Percentiles rank a stretch among this genome's conserved stretches.
Evolutionary conservation across 768 basidiomycete species (phyloP).

Genomic region (Xerocomellus chrysenteron): DNA sequence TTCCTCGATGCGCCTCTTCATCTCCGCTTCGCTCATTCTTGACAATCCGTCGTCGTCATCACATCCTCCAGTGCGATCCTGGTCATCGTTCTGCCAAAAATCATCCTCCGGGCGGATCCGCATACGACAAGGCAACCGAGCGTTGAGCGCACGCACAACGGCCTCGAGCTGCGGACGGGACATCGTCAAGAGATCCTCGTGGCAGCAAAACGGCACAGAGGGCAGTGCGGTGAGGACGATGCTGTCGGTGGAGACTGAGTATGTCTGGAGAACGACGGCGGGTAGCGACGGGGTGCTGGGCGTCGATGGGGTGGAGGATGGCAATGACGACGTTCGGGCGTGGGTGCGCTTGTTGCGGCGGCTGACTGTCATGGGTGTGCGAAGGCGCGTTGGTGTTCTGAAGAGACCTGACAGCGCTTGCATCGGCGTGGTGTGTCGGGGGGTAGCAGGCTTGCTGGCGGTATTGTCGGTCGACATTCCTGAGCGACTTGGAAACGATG

Average conservation of each 20-base stretch:
- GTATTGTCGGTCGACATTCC: slow-evolving; percentile 9
- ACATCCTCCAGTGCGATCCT: background rate
- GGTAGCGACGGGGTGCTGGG: slow-evolving; percentile 19
- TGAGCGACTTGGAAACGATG: background rate
- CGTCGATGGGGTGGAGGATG: slow-evolving; percentile 9
- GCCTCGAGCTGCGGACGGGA: slow-evolving; percentile 47
- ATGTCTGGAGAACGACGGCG: slow-evolving; percentile 60
- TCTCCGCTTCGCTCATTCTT: slow-evolving; percentile 39
- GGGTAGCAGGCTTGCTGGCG: slow-evolving; percentile 4
- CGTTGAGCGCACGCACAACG: slow-evolving; percentile 57
- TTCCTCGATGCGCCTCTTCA: slow-evolving; percentile 57
- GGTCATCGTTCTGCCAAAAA: slow-evolving; percentile 10
- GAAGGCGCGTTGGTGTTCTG: slow-evolving; percentile 24
- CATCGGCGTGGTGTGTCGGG: slow-evolving; percentile 12
- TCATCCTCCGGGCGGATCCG: slow-evolving; percentile 45
- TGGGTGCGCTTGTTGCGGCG: slow-evolving; percentile 23
- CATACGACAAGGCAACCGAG: slow-evolving; percentile 49
- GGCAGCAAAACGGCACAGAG: slow-evolving; percentile 65
- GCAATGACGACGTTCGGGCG: slow-evolving; percentile 2
- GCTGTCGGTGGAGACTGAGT: slow-evolving; percentile 47
- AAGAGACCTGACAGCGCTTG: slow-evolving; percentile 20
- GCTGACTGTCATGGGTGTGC: slow-evolving; percentile 17
- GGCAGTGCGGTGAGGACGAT: slow-evolving; percentile 64
- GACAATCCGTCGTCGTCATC: slow-evolving; percentile 14
- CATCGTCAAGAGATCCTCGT: slow-evolving; percentile 72